These are phyloP conservation scores for Sophora flavescens DNA, from an alignment of 306 rosid species.

Conservation along the genomic window DNA sequence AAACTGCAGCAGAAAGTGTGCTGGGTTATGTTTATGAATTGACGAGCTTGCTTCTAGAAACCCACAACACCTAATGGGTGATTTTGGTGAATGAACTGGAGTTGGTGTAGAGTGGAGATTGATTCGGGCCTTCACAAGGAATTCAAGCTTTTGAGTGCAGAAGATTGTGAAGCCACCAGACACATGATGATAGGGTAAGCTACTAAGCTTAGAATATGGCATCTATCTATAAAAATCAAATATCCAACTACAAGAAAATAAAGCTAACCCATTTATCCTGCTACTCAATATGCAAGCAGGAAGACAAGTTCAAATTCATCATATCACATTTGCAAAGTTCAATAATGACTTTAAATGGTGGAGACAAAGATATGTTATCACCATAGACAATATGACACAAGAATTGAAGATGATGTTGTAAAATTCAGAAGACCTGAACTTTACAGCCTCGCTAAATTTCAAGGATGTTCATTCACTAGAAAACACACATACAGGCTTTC, in stretches of 20 bases:
- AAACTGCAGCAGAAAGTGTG: too few species aligned
- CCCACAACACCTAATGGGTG: too few species aligned
- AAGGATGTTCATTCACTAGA: background rate
- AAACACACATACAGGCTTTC: background rate
- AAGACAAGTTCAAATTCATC: slow-evolving; percentile 11
- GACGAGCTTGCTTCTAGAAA: too few species aligned
- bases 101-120: too few species aligned
- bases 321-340: background rate
- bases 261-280: background rate
- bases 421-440: slow-evolving; percentile 12
- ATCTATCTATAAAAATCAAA: slow-evolving; percentile 15
- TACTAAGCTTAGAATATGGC: background rate
- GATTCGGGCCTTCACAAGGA: too few species aligned
- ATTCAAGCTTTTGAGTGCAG: too few species aligned
- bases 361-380: slow-evolving; percentile 15
- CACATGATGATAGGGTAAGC: too few species aligned
- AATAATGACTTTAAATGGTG: background rate
- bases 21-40: too few species aligned
- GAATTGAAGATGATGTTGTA: background rate
- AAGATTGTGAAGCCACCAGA: too few species aligned
- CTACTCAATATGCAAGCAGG: slow-evolving; percentile 4
- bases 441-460: slow-evolving; percentile 8
- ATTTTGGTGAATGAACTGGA: too few species aligned
- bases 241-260: slow-evolving; percentile 14
- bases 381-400: background rate